A percentile compares a stretch with the other conserved stretches of the same genome.
Evolutionary conservation across 2,329 filamentous ascomycete species (phyloP).

Genomic region (Paracorniculantispora psalliotae): DNA sequence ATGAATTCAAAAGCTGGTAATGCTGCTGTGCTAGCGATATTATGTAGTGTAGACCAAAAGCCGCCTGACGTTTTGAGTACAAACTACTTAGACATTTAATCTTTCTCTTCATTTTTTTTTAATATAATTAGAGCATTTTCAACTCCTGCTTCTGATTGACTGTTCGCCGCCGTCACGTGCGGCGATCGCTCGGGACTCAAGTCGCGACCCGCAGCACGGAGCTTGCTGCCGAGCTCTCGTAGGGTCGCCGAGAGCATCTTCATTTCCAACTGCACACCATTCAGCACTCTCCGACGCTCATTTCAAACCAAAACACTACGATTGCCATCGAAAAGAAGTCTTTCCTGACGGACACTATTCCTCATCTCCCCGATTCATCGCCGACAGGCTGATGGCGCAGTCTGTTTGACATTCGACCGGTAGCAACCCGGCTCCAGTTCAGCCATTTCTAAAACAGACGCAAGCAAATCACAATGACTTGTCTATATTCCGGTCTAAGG

Average conservation of each 20-base stretch:
- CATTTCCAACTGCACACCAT: background rate
- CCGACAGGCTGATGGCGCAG: conserved; percentile 1
- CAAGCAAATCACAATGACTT: background rate
- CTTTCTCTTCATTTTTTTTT: background rate
- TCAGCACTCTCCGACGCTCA: background rate
- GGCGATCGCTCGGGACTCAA: background rate
- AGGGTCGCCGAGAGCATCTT: background rate
- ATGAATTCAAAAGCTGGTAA: too few species aligned
- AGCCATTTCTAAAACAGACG: background rate
- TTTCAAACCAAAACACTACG: background rate
- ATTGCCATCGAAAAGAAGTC: background rate
- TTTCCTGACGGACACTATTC: background rate
- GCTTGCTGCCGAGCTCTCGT: background rate
- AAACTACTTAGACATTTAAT: too few species aligned
- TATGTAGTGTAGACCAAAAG: too few species aligned
- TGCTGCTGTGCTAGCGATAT: too few species aligned
- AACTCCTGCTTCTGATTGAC: background rate
- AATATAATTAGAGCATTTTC: background rate
- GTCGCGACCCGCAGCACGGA: background rate
- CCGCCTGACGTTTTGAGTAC: too few species aligned
- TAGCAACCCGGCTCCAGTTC: background rate
- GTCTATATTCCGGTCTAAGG: conserved; percentile 1
- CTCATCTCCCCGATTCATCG: background rate
- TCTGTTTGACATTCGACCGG: background rate
- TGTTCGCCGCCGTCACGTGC: background rate